Base-by-base conservation (phyloP, 345 rosid genomes). In the Linum tenue region DNA sequence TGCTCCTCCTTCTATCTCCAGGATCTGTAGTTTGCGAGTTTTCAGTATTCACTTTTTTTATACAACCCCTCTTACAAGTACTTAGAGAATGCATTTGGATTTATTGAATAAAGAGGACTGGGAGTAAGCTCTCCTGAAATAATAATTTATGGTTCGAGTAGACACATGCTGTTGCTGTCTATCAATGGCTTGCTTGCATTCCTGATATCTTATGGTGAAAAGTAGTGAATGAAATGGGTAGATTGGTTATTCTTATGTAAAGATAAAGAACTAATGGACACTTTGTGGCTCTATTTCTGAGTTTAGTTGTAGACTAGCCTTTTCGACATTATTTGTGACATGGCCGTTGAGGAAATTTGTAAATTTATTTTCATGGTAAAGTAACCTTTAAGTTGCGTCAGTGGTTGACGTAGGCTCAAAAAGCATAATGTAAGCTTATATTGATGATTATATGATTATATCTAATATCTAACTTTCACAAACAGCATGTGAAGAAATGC, bases 1-100 rank as follows among this genome's bases (percentile, higher is more conserved):
- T 14, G 59, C 39, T 65, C 67, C 69, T 44, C 59, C 74, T 31
- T 53, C 31, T 22, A 22, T 53, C 39, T 42, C 40, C n/a, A 7
- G 35, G 4, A 16, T 40, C 55, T 15, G 42, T 50, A 5, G 39
- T 67, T 4, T 15, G 38, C 31, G 31, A 22, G 31, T 22, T 22
- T 22, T 22, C 31, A n/a, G 37, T 14, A 60, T 1, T 6, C 11
- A 12, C 11, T 36, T 56, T 39, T 37, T n/a, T 31, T 37, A 3
- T 48, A 51, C 40, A 43, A 43, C 5, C 39, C n/a, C 58, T 44
- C 12, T 42, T 61, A 41, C 35, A 5, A 62, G 35, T 48, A 48
- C 0, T 2, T 7, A 22, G 11, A 48, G 3, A 0, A 48, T 48
- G 14, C 9, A 10, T 48, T 48, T 48, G 3, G 53, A 48, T 12